These are phyloP conservation scores for Phylloporus sp. DNA, from an alignment of 768 basidiomycete species.

Conservation along the genomic window DNA sequence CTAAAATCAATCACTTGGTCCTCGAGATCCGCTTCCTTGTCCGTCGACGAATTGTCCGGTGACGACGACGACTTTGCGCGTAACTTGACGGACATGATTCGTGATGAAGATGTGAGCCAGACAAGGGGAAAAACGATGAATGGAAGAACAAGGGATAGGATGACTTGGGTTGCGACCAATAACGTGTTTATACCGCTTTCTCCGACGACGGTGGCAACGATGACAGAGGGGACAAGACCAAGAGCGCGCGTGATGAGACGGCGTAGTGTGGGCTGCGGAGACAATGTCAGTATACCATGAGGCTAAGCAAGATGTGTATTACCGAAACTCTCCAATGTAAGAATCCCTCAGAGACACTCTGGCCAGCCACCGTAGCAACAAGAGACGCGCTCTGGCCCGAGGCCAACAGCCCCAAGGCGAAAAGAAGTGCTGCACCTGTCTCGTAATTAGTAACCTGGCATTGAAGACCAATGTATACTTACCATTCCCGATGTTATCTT, in stretches of 20 bases:
- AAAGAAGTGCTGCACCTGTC: constrained; percentile 74
- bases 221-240: constrained; percentile 78
- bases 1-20: constrained; percentile 57
- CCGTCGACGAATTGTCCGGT: not conserved
- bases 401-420: constrained; percentile 81
- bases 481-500: constrained; percentile 64
- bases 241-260: constrained; percentile 81
- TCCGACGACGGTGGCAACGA: constrained; percentile 72
- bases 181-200: constrained; percentile 66
- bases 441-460: constrained; percentile 1
- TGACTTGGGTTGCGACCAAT: constrained; percentile 84
- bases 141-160: constrained; percentile 78
- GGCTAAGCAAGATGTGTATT: constrained; percentile 11
- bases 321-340: constrained; percentile 83
- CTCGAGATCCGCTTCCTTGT: constrained; percentile 14
- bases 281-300: constrained; percentile 26
- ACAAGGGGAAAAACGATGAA: constrained; percentile 80
- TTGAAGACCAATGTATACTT: constrained; percentile 17
- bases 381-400: constrained; percentile 89
- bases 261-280: constrained; percentile 60
- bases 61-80: not conserved
- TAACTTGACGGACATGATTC: constrained; percentile 62
- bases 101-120: constrained; percentile 62
- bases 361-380: constrained; percentile 86
- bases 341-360: constrained; percentile 89